Base-by-base conservation (phyloP, 345 rosid genomes). In the Camelina sativa region DNA sequence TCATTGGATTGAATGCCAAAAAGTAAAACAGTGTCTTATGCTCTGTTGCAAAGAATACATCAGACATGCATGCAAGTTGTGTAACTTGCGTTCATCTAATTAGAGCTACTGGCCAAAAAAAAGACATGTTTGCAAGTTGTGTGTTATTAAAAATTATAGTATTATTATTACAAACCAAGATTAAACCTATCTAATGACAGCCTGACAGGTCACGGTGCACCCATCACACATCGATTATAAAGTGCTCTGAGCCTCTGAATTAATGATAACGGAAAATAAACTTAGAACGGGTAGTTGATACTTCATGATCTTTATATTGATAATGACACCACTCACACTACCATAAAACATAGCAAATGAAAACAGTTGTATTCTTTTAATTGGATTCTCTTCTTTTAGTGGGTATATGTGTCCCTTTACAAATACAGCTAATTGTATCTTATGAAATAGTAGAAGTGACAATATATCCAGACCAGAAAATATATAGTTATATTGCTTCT, bases 41-140 rank as follows among this genome's bases (percentile, higher is more conserved):
- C 52, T 67, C 13, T 37, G 41, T 57, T 57, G 58, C 72, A 74
- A 56, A 47, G 19, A 44, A 58, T 32, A 28, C 30, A 28, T 28
- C 30, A 28, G 30, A 12, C 35, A 66, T 74, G 67, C 72, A 58
- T 75, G 67, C 73, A 66, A 74, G 40, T 75, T 60, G 73, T 5
- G 23, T 17, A 44, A 38, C 41, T 38, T 38, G 15, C n/a, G 13
- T 32, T 54, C 11, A 41, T 11, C 53, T 28, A 41, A 46, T 46
- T 15, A 46, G 9, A 41, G 35, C 43, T 25, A n/a, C 17, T 11
- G 38, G 53, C 52, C 4, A 34, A 34, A 32, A 58, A 70, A 32
- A 25, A 44, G 9, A 64, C 19, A 73, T 43, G 58, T 58, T 34
- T 23, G 78, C 60, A 74, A 65, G 50, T 56, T 65, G 56, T 44